Evolutionary conservation across 805 yeast species (phyloP).

Genomic region (Cyberlindnera xylosilytica): DNA sequence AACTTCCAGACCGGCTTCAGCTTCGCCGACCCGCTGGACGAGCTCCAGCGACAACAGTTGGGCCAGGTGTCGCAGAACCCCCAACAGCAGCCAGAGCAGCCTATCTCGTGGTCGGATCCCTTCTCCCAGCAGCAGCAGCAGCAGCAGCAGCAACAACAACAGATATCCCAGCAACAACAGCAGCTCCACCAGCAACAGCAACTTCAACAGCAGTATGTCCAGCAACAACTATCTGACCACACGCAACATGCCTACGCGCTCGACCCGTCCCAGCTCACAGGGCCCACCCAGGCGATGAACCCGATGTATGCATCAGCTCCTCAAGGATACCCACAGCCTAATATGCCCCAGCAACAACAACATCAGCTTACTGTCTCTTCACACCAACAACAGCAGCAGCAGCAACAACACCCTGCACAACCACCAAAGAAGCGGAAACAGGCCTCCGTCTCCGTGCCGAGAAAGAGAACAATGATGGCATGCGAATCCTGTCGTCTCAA

Average conservation of each 20-base stretch:
- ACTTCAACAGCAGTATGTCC: background rate
- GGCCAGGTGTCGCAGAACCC: background rate
- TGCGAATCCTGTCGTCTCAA: constrained; percentile 41
- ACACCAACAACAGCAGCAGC: background rate
- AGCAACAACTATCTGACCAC: too few relatives aligned
- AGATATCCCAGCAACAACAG: background rate
- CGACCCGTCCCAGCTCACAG: background rate
- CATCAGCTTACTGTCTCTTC: background rate
- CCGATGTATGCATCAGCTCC: too few relatives aligned
- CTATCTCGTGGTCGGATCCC: background rate
- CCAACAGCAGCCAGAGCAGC: background rate
- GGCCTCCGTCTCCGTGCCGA: constrained; percentile 1
- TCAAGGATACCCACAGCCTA: background rate
- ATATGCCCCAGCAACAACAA: too few relatives aligned
- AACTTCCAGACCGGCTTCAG: too few relatives aligned
- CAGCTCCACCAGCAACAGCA: background rate
- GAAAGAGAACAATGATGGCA: constrained; percentile 29
- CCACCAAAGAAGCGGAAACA: background rate
- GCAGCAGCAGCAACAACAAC: background rate
- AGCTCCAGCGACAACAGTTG: background rate
- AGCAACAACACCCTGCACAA: background rate
- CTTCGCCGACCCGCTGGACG: too few relatives aligned
- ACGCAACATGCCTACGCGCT: background rate
- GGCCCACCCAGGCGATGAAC: too few relatives aligned
- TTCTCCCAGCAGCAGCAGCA: background rate